These are phyloP conservation scores for Kwoniella dejecticola DNA, from an alignment of 768 basidiomycete genomes.

Conservation along the genomic window DNA sequence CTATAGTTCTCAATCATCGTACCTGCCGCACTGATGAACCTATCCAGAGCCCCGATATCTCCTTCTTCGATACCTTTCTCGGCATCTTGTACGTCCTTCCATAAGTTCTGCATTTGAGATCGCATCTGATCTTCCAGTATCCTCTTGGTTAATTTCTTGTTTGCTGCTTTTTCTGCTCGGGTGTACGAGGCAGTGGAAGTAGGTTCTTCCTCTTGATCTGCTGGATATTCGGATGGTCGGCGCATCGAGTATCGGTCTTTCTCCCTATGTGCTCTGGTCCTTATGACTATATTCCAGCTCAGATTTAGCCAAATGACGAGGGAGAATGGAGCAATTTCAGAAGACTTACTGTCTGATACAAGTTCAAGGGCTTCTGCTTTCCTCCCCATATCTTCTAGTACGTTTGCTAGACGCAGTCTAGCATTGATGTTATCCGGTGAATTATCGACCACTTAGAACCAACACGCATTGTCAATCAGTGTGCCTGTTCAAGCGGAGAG, in stretches of 20 bases:
- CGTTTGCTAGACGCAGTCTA: slow-evolving; percentile 85
- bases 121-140: slow-evolving; percentile 44
- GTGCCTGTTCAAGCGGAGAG: no score
- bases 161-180: slow-evolving; percentile 30
- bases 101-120: slow-evolving; percentile 59
- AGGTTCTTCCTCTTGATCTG: background rate
- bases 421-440: slow-evolving; percentile 78
- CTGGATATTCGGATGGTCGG: background rate
- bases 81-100: slow-evolving; percentile 65
- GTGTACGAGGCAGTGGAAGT: slow-evolving; percentile 2
- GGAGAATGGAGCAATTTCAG: background rate
- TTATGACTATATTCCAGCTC: slow-evolving; percentile 16
- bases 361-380: slow-evolving; percentile 78
- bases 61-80: slow-evolving; percentile 56
- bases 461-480: no score
- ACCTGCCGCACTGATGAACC: slow-evolving; percentile 83
- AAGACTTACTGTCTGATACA: slow-evolving; percentile 71
- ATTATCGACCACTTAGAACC: slow-evolving; percentile 66
- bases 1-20: slow-evolving; percentile 85
- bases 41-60: slow-evolving; percentile 62
- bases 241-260: slow-evolving; percentile 13
- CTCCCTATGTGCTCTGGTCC: slow-evolving; percentile 21
- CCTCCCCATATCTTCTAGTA: slow-evolving; percentile 81
- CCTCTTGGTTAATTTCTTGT: slow-evolving; percentile 30
- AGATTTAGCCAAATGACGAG: background rate